phyloP scores from a whole-genome alignment of 2,329 filamentous ascomycete genomes.

The Tolypocladium guangdongense region DNA sequence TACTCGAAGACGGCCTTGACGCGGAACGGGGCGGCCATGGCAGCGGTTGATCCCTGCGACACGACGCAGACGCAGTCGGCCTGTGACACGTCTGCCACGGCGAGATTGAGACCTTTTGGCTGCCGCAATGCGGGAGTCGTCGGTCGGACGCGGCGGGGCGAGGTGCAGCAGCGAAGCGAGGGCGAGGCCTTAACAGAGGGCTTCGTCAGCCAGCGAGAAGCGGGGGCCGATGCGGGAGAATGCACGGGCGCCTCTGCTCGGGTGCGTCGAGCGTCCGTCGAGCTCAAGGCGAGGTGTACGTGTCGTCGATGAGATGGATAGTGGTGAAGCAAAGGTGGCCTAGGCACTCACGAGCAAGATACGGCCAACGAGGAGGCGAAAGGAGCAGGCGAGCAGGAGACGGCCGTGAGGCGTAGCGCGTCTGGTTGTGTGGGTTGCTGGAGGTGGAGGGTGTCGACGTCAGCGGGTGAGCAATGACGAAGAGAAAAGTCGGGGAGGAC shows the following conservation, averaged over 20 bases:
- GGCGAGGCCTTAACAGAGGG: slow-evolving; percentile 2
- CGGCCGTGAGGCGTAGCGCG: slow-evolving; percentile 4
- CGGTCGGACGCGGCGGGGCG: neutral
- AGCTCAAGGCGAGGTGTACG: neutral
- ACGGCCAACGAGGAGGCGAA: neutral
- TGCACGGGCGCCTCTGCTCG: neutral
- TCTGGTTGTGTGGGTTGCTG: neutral
- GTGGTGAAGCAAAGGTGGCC: neutral
- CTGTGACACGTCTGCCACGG: slow-evolving; percentile 7
- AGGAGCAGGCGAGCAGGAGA: slow-evolving; percentile 1
- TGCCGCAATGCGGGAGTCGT: slow-evolving; percentile 2
- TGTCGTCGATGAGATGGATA: neutral
- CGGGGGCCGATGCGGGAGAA: slow-evolving; percentile 3
- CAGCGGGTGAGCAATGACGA: slow-evolving; percentile 1
- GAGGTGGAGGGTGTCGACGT: slow-evolving; percentile 2
- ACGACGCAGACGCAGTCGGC: slow-evolving; percentile 3
- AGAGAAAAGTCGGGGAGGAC: neutral
- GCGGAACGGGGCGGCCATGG: slow-evolving; percentile 73
- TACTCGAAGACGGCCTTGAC: slow-evolving; percentile 97
- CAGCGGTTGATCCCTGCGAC: slow-evolving; percentile 16
- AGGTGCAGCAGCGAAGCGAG: slow-evolving; percentile 2
- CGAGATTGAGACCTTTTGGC: slow-evolving; percentile 1
- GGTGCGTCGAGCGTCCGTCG: neutral
- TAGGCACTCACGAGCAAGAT: neutral
- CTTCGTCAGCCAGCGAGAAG: slow-evolving; percentile 8